A percentile compares a stretch with the other conserved stretches of the same genome.
Conservation (phyloP, 2,329 filamentous ascomycete species). For the Penicillium sp. region DNA sequence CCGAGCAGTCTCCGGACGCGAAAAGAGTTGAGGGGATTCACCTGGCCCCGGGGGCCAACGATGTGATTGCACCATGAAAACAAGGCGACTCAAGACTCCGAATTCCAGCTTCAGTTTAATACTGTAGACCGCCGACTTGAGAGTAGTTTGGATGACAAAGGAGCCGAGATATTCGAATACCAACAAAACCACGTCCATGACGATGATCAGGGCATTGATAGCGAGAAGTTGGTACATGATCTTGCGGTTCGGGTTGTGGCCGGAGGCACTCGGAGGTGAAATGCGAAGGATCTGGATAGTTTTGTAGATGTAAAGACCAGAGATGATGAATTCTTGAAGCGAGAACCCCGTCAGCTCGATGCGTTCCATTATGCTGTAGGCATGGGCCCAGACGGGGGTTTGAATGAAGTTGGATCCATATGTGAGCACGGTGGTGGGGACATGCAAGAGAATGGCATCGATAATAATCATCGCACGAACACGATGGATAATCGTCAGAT, state of each 20-base stretch:
- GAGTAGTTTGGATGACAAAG: constrained; percentile 39
- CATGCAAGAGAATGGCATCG: constrained; percentile 21
- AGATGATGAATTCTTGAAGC: constrained; percentile 14
- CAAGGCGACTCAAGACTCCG: constrained; percentile 37
- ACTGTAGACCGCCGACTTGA: constrained; percentile 44
- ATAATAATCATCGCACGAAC: constrained; percentile 13
- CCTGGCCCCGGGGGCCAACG: constrained; percentile 4
- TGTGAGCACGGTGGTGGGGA: constrained; percentile 52
- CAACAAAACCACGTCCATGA: constrained; percentile 41
- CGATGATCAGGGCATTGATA: constrained; percentile 45
- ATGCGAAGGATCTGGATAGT: constrained; percentile 40
- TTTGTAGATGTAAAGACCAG: constrained; percentile 13
- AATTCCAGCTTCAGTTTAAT: constrained; percentile 48
- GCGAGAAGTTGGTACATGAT: constrained; percentile 46
- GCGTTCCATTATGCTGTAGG: constrained; percentile 13
- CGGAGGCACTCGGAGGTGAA: constrained; percentile 43
- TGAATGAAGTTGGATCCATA: constrained; percentile 36
- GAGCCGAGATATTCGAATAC: constrained; percentile 37
- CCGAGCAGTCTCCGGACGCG: neutral
- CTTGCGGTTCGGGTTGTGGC: constrained; percentile 23
- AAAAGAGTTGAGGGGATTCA: neutral
- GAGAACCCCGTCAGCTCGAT: constrained; percentile 15
- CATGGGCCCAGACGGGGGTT: constrained; percentile 31
- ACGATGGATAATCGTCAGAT: constrained; percentile 6
- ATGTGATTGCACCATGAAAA: constrained; percentile 28